Evolutionary conservation across 768 basidiomycete genomes (phyloP).

Genomic region (Trametes cubensis): DNA sequence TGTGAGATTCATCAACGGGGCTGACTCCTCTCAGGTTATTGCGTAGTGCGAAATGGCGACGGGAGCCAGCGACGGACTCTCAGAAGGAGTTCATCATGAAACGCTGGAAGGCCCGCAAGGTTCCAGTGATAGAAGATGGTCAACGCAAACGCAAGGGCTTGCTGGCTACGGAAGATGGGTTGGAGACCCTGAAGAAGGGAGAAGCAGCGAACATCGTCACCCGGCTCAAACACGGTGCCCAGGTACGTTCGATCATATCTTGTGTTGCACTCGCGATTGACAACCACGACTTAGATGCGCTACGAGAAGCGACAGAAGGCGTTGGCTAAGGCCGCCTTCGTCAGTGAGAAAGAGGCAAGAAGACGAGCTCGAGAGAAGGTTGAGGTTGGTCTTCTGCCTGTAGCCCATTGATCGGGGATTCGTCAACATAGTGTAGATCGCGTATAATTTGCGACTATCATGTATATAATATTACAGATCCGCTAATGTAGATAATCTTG

Average conservation of each 20-base stretch:
- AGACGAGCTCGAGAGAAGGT: constrained; percentile 59
- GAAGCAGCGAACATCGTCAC: constrained; percentile 80
- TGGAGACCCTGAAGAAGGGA: constrained; percentile 67
- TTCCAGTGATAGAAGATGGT: constrained; percentile 16
- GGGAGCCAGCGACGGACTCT: constrained; percentile 55
- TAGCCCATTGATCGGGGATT: neutral
- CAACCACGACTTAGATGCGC: constrained; percentile 45
- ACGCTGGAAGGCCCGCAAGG: constrained; percentile 43
- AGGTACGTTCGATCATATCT: constrained; percentile 43
- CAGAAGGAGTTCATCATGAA: constrained; percentile 62
- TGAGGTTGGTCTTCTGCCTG: constrained; percentile 58
- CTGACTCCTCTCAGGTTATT: constrained; percentile 43
- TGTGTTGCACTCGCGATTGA: neutral
- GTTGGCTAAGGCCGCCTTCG: constrained; percentile 38
- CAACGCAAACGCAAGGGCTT: constrained; percentile 27
- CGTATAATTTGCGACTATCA: constrained; percentile 4
- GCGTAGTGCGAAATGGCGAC: constrained; percentile 70
- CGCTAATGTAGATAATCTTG: constrained; percentile 25
- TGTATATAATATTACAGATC: neutral
- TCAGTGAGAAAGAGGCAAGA: constrained; percentile 49
- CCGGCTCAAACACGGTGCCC: constrained; percentile 75
- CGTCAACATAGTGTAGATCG: neutral
- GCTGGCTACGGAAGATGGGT: constrained; percentile 32
- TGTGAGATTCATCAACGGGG: neutral
- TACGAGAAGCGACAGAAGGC: constrained; percentile 56